Evolutionary conservation across 139 green algal species (phyloP).

Genomic region (Chlamydomonas incerta): DNA sequence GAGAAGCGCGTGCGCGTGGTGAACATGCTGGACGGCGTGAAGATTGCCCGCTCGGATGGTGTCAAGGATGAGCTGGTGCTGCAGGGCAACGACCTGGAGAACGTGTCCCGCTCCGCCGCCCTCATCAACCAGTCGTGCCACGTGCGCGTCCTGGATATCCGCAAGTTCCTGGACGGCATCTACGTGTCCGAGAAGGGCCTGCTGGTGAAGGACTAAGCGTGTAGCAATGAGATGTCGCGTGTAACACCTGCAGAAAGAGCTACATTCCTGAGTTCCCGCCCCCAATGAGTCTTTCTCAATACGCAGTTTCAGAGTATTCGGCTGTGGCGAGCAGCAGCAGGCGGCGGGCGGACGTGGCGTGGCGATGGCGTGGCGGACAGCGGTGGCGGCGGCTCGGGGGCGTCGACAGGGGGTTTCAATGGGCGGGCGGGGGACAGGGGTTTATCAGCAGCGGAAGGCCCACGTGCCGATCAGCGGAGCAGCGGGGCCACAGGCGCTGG

Average conservation of each 20-base stretch:
- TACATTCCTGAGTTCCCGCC: not conserved
- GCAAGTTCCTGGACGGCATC: constrained; percentile 99
- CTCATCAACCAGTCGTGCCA: constrained; percentile 92
- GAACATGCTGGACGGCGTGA: constrained; percentile 93
- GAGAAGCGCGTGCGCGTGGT: constrained; percentile 98
- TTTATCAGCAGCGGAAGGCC: no score
- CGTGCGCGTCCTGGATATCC: constrained; percentile 96
- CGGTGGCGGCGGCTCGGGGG: no score
- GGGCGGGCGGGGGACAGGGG: no score
- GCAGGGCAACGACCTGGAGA: constrained; percentile 95
- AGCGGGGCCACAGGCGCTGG: no score
- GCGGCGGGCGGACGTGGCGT: not conserved
- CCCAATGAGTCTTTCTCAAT: not conserved
- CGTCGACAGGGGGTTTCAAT: no score
- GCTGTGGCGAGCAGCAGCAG: no score
- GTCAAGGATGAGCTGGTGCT: constrained; percentile 99
- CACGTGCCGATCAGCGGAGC: no score
- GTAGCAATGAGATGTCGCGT: not conserved
- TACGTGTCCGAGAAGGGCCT: constrained; percentile 91
- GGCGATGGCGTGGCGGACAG: no score
- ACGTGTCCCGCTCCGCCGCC: constrained; percentile 88
- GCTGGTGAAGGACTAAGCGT: constrained; percentile 34
- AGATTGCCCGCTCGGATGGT: constrained; percentile 75
- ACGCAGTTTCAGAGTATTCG: not conserved
- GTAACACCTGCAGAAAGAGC: constrained; percentile 32